Percentiles rank a stretch among this genome's conserved stretches.
Evolutionary conservation across 805 yeast species (phyloP).

Genomic region (Teunomyces funiuensis): DNA sequence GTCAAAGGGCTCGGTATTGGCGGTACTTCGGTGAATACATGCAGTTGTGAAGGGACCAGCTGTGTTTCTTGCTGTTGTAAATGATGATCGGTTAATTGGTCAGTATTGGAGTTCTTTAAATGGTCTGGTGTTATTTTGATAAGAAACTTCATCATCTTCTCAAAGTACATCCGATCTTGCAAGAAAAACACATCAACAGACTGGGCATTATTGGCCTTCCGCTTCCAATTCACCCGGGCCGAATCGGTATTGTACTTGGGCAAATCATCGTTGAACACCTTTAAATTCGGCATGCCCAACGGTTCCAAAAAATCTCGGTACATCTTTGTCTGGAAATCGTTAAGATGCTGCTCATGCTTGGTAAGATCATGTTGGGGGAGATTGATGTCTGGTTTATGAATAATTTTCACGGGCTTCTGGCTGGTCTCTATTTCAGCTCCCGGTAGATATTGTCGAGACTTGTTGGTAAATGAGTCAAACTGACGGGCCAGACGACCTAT

Average conservation of each 20-base stretch:
- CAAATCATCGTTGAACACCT: slow-evolving; percentile 24
- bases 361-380: slow-evolving; percentile 1
- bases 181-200: slow-evolving; percentile 22
- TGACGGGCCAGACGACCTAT: slow-evolving; percentile 32
- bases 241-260: slow-evolving; percentile 21
- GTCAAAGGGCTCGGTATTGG: slow-evolving; percentile 29
- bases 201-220: slow-evolving; percentile 11
- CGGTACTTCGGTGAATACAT: slow-evolving; percentile 31
- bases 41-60: slow-evolving; percentile 9
- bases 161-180: slow-evolving; percentile 28
- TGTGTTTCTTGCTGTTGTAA: slow-evolving; percentile 21
- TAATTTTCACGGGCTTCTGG: not conserved
- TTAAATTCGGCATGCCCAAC: slow-evolving; percentile 33
- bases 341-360: slow-evolving; percentile 1
- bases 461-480: slow-evolving; percentile 18
- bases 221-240: slow-evolving; percentile 30
- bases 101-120: slow-evolving; percentile 19
- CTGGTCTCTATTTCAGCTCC: not conserved
- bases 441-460: not conserved
- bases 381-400: slow-evolving; percentile 3
- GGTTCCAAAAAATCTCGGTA: slow-evolving; percentile 37
- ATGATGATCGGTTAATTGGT: slow-evolving; percentile 15
- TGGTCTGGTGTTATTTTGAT: slow-evolving; percentile 31
- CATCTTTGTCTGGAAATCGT: slow-evolving; percentile 18
- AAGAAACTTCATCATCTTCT: slow-evolving; percentile 32